Conservation (phyloP, 2,329 filamentous ascomycete genomes). For the Pestalotiopsis sp. region DNA sequence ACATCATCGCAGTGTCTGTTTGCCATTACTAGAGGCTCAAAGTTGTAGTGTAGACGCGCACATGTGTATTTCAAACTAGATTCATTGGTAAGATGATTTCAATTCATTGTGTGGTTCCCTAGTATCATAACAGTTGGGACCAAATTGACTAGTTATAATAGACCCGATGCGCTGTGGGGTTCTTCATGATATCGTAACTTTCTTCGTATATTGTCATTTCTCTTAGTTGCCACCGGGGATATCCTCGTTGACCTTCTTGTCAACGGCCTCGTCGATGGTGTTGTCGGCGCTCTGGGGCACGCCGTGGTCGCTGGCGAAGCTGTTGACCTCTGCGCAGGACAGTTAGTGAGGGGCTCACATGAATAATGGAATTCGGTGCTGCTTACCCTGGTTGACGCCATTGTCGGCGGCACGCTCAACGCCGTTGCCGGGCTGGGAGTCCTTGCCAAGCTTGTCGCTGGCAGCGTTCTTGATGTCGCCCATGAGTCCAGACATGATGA, state of each 20-base stretch:
- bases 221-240: conserved; percentile 23
- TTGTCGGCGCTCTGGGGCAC: conserved; percentile 17
- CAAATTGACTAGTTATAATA: background rate
- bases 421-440: conserved; percentile 21
- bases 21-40: no score
- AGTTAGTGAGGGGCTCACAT: background rate
- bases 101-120: background rate
- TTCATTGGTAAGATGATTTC: no score
- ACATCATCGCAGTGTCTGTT: no score
- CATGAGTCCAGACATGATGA: conserved; percentile 10
- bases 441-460: conserved; percentile 18
- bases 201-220: background rate
- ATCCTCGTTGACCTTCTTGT: conserved; percentile 21
- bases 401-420: conserved; percentile 21
- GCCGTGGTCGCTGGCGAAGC: conserved; percentile 16
- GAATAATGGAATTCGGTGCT: background rate
- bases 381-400: conserved; percentile 19
- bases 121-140: no score
- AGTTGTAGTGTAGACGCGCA: no score
- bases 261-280: conserved; percentile 17
- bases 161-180: background rate
- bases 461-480: conserved; percentile 7
- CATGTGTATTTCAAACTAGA: no score
- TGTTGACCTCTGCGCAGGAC: conserved; percentile 17
- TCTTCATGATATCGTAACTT: background rate